Percentiles rank a stretch among this genome's conserved stretches.
These are phyloP conservation scores for Xylaria grammica DNA, from an alignment of 495 filamentous ascomycete genomes.

Conservation along the genomic window DNA sequence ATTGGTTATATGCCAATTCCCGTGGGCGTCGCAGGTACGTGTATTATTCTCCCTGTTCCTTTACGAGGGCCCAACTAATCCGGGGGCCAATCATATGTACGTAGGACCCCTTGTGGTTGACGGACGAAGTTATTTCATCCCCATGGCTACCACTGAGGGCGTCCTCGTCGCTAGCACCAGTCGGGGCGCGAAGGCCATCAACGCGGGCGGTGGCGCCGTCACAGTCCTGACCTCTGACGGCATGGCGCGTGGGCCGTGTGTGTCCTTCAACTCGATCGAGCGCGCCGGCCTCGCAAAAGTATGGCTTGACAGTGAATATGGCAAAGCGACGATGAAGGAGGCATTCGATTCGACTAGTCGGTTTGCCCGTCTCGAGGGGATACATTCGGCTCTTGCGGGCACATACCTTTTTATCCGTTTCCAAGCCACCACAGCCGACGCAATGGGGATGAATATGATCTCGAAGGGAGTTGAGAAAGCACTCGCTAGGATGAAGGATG, in stretches of 20 bases:
- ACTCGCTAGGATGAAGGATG: constrained; percentile 85
- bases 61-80: no score
- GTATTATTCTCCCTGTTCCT: no score
- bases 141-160: constrained; percentile 98
- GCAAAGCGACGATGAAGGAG: constrained; percentile 76
- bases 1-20: constrained; percentile 96
- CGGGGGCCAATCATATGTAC: no score
- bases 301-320: constrained; percentile 93
- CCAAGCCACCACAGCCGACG: constrained; percentile 97
- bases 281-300: constrained; percentile 90
- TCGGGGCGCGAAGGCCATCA: constrained; percentile 95
- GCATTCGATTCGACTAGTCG: constrained; percentile 96
- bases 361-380: constrained; percentile 84
- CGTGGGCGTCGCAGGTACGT: constrained; percentile 88
- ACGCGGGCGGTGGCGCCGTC: constrained; percentile 88
- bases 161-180: constrained; percentile 93
- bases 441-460: constrained; percentile 99
- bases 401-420: constrained; percentile 97
- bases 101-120: constrained; percentile 93
- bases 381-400: constrained; percentile 94
- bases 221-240: constrained; percentile 96
- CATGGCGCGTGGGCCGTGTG: constrained; percentile 96
- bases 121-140: constrained; percentile 89
- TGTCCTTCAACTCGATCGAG: constrained; percentile 84
- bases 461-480: constrained; percentile 98